A percentile compares a stretch with the other conserved stretches of the same genome.
Evolutionary conservation across 192 early-diverging fungal genomes (phyloP).

Genomic region (Radiomyces spectabilis): DNA sequence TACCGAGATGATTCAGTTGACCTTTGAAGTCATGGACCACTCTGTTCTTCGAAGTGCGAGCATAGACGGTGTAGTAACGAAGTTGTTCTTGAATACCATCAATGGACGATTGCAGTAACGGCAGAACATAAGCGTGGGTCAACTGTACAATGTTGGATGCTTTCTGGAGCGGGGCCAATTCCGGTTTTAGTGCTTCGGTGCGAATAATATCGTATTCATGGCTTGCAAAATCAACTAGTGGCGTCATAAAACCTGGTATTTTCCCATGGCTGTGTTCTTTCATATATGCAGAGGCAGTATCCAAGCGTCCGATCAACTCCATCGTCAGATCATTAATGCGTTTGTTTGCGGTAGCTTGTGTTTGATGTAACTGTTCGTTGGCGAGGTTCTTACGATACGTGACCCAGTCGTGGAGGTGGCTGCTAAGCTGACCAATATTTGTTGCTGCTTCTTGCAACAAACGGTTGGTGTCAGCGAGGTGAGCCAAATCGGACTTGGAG

Average conservation of each 20-base stretch:
- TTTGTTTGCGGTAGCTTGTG: conserved; percentile 8
- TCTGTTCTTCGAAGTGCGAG: conserved; percentile 10
- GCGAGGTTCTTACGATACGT: neutral
- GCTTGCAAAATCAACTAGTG: conserved; percentile 36
- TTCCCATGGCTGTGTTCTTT: conserved; percentile 34
- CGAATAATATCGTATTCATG: conserved; percentile 40
- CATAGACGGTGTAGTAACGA: conserved; percentile 17
- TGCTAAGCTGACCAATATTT: conserved; percentile 8
- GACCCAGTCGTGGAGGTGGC: conserved; percentile 9
- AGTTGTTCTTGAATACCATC: conserved; percentile 33
- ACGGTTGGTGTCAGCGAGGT: conserved; percentile 14
- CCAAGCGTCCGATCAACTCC: conserved; percentile 23
- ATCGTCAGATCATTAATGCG: conserved; percentile 22
- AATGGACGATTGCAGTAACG: conserved; percentile 34
- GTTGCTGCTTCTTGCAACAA: conserved; percentile 18
- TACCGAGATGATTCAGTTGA: no score
- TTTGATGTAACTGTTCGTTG: conserved; percentile 3
- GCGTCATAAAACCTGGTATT: no score
- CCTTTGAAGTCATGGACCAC: conserved; percentile 14
- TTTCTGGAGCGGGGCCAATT: conserved; percentile 42
- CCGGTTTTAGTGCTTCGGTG: conserved; percentile 32
- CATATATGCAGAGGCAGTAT: conserved; percentile 33
- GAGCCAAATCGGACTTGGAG: conserved; percentile 12
- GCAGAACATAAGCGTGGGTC: conserved; percentile 41
- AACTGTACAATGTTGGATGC: conserved; percentile 42